These are phyloP conservation scores for Russula abietina DNA, from an alignment of 768 basidiomycete genomes.

Conservation along the genomic window DNA sequence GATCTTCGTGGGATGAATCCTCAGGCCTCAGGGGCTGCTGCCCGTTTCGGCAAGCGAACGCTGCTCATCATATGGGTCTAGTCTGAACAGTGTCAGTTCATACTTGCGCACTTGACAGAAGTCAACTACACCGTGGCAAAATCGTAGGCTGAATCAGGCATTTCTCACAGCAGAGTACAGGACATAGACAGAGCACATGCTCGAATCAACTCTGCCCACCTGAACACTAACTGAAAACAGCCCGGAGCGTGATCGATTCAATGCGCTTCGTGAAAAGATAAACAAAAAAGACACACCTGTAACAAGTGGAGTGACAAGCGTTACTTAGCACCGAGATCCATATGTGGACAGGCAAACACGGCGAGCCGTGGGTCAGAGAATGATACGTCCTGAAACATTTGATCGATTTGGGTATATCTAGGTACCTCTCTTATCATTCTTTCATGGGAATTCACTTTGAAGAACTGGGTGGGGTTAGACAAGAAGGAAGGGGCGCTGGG, in stretches of 20 bases:
- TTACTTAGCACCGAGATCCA: background rate
- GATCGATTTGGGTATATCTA: background rate
- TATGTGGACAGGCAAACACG: background rate
- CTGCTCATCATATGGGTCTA: background rate
- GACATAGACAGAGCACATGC: background rate
- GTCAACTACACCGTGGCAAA: slow-evolving; percentile 10
- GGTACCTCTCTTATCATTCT: slow-evolving; percentile 5
- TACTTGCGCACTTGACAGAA: background rate
- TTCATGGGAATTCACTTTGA: background rate
- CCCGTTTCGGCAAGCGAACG: background rate
- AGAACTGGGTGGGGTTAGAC: background rate
- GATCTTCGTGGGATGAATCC: background rate
- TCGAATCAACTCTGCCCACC: background rate
- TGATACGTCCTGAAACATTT: background rate
- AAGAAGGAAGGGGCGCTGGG: background rate
- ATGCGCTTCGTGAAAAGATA: background rate
- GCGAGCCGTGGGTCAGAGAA: background rate
- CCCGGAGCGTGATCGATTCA: background rate
- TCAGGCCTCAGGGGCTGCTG: background rate
- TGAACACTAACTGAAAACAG: too few relatives aligned
- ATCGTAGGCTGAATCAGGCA: background rate
- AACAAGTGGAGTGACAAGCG: background rate
- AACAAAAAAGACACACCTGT: background rate
- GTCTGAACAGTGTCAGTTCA: background rate
- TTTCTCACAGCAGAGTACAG: background rate